These are phyloP conservation scores for Yamadazyma triangularis DNA, from an alignment of 1,139 yeast genomes.

Conservation along the genomic window DNA sequence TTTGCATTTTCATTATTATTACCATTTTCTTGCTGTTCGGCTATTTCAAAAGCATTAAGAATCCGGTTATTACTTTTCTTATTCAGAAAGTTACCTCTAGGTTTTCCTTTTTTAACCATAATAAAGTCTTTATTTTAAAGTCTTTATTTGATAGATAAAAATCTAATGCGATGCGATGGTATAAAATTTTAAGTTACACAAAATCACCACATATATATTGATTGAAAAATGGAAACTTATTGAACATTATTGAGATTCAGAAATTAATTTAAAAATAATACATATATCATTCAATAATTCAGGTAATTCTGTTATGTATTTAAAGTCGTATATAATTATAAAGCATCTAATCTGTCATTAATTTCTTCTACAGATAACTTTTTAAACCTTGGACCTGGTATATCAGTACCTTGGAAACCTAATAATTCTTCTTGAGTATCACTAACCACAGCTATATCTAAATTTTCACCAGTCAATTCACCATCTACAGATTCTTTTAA, in stretches of 20 bases:
- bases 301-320: too few species aligned
- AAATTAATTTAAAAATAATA: too few species aligned
- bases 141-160: too few species aligned
- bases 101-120: constrained; percentile 21
- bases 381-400: constrained; percentile 82
- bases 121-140: too few species aligned
- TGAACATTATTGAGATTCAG: too few species aligned
- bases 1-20: constrained; percentile 13
- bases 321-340: constrained; percentile 46
- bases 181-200: background rate
- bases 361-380: constrained; percentile 86
- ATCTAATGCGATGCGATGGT: background rate
- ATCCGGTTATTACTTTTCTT: constrained; percentile 34
- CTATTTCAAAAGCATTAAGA: constrained; percentile 44
- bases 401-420: constrained; percentile 83
- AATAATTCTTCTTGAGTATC: constrained; percentile 76
- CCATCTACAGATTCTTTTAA: constrained; percentile 97
- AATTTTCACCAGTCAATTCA: constrained; percentile 94
- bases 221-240: too few species aligned
- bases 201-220: too few species aligned
- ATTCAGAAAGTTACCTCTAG: constrained; percentile 20
- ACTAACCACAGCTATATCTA: constrained; percentile 87
- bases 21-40: constrained; percentile 35
- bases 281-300: too few species aligned
- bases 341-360: constrained; percentile 89